Conservation (phyloP, 2,329 filamentous ascomycete genomes). For the Aspergillus felis region DNA sequence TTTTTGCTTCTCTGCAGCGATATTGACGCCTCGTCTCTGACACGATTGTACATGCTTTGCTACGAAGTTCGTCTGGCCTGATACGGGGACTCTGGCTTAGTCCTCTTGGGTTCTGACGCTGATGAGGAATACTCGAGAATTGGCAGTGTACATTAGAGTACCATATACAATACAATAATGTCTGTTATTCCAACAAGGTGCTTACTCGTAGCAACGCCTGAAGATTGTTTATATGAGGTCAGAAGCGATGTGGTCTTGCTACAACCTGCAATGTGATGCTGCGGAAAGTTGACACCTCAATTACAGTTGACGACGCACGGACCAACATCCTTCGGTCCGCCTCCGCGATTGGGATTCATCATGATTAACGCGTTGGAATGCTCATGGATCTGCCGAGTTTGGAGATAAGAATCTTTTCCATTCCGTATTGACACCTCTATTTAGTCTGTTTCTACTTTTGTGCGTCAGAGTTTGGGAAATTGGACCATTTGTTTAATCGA, state of each 20-base stretch:
- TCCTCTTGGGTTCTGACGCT: neutral
- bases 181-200: neutral
- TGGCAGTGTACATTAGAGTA: neutral
- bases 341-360: neutral
- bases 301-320: neutral
- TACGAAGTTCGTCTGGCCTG: neutral
- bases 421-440: neutral
- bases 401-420: neutral
- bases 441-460: neutral
- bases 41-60: neutral
- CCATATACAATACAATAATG: neutral
- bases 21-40: constrained; percentile 1
- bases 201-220: neutral
- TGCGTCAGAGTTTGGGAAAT: neutral
- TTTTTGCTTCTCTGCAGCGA: constrained; percentile 3
- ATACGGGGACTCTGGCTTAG: neutral
- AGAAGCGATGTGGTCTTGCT: neutral
- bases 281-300: neutral
- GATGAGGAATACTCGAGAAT: neutral
- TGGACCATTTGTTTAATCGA: neutral
- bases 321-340: neutral
- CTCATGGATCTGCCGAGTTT: neutral
- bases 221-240: neutral
- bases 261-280: neutral
- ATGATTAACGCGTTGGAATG: neutral